Conservation (phyloP, 441 rosid species). For the Monsonia emarginata region DNA sequence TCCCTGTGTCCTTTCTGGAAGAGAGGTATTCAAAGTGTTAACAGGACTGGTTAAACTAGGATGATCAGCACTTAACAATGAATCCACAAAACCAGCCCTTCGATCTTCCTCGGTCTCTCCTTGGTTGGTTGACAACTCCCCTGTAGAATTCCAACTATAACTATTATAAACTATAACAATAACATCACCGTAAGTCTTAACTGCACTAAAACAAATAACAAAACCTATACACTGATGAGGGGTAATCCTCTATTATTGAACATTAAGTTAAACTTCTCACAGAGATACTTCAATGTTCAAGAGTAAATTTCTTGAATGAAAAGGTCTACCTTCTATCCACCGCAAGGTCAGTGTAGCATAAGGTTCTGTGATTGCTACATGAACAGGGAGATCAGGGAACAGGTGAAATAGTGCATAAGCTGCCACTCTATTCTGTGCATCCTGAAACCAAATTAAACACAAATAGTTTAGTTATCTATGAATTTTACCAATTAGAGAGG, state of each 20-base stretch:
- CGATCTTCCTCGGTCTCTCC: conserved; percentile 53
- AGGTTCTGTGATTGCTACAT: conserved; percentile 59
- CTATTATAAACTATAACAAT: conserved; percentile 11
- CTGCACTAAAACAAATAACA: neutral
- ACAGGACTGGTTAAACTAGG: conserved; percentile 23
- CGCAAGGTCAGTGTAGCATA: conserved; percentile 58
- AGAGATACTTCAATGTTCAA: conserved; percentile 1
- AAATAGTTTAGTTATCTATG: neutral
- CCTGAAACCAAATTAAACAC: conserved; percentile 35
- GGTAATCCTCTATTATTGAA: neutral
- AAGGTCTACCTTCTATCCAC: conserved; percentile 68
- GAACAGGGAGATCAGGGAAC: conserved; percentile 68
- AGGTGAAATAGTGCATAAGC: conserved; percentile 69
- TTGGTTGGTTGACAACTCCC: conserved; percentile 34
- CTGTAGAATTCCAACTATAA: conserved; percentile 30
- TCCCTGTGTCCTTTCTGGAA: conserved; percentile 24
- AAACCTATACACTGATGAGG: neutral
- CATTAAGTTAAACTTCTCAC: neutral
- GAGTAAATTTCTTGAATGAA: conserved; percentile 9
- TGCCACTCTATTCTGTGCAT: conserved; percentile 81
- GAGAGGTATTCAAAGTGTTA: conserved; percentile 20
- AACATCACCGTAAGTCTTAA: neutral
- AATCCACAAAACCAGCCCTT: conserved; percentile 67
- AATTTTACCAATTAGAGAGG: neutral
- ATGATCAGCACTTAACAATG: conserved; percentile 41